Percentiles rank a stretch among this genome's conserved stretches.
Evolutionary conservation across 1,139 yeast species (phyloP).

Genomic region (Ogataea hybrid): DNA sequence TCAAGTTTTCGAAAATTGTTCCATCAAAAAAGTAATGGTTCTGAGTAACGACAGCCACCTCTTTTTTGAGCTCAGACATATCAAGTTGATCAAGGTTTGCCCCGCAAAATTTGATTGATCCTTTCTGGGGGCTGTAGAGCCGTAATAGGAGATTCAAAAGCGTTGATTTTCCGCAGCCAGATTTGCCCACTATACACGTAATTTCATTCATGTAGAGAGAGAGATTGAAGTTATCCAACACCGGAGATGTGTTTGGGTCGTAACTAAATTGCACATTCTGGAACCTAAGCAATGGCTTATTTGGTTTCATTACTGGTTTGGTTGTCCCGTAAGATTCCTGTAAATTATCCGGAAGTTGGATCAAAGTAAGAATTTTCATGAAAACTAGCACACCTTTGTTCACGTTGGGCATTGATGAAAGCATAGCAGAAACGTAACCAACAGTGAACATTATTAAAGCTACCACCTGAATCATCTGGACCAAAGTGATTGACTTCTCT

Average conservation of each 20-base stretch:
- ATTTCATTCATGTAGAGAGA: constrained; percentile 44
- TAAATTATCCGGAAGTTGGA: constrained; percentile 28
- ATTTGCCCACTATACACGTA: constrained; percentile 67
- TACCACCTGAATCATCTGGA: constrained; percentile 65
- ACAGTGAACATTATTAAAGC: constrained; percentile 74
- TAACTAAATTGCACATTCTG: constrained; percentile 49
- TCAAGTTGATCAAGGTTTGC: constrained; percentile 46
- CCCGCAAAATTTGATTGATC: constrained; percentile 38
- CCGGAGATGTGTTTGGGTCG: constrained; percentile 29
- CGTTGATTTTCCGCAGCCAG: constrained; percentile 85
- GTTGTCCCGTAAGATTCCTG: constrained; percentile 22
- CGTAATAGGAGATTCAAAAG: constrained; percentile 52
- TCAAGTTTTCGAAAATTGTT: constrained; percentile 60
- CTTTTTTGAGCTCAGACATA: constrained; percentile 46
- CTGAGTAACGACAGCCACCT: constrained; percentile 69
- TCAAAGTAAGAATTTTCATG: constrained; percentile 41
- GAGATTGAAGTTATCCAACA: constrained; percentile 43
- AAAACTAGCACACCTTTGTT: constrained; percentile 77
- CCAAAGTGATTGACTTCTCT: constrained; percentile 48
- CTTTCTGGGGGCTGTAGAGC: constrained; percentile 39
- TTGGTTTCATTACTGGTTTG: constrained; percentile 22
- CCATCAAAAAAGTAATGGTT: constrained; percentile 65
- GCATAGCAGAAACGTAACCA: constrained; percentile 55
- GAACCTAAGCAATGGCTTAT: constrained; percentile 37
- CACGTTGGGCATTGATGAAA: constrained; percentile 70